These are phyloP conservation scores for Petasospora rhodanensis DNA, from an alignment of 1,139 yeast species.

Conservation along the genomic window DNA sequence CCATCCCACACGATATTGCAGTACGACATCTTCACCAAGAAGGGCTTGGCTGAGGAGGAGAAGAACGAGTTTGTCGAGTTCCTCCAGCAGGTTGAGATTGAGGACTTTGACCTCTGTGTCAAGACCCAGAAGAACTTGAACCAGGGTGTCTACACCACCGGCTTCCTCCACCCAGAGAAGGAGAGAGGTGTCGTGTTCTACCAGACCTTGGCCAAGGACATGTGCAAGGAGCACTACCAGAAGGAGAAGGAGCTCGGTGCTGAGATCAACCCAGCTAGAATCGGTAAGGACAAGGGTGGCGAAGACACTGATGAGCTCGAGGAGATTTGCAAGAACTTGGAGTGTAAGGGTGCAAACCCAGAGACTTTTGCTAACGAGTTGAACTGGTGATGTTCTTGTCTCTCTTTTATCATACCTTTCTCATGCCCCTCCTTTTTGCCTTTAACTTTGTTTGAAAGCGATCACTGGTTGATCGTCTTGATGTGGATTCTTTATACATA, in stretches of 20 bases:
- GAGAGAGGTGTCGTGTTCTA: slow-evolving; percentile 56
- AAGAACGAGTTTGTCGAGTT: slow-evolving; percentile 61
- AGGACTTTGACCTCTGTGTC: slow-evolving; percentile 55
- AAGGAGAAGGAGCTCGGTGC: slow-evolving; percentile 41
- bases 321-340: slow-evolving; percentile 43
- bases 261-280: slow-evolving; percentile 48
- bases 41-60: slow-evolving; percentile 45
- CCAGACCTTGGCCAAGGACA: slow-evolving; percentile 51
- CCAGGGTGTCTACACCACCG: slow-evolving; percentile 54
- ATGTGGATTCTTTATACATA: background rate
- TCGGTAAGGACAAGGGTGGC: slow-evolving; percentile 36
- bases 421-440: too few relatives aligned
- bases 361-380: slow-evolving; percentile 25
- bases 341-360: slow-evolving; percentile 40
- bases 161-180: slow-evolving; percentile 54
- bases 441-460: background rate
- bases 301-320: slow-evolving; percentile 46
- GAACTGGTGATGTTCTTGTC: slow-evolving; percentile 20
- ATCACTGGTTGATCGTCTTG: background rate
- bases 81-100: slow-evolving; percentile 55
- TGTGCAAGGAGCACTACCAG: slow-evolving; percentile 51
- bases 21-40: slow-evolving; percentile 58
- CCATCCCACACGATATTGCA: slow-evolving; percentile 53
- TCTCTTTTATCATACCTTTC: too few relatives aligned
- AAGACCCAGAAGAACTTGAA: slow-evolving; percentile 56